Conservation (phyloP, 1,139 yeast species). For the Geotrichum bryndzae region DNA sequence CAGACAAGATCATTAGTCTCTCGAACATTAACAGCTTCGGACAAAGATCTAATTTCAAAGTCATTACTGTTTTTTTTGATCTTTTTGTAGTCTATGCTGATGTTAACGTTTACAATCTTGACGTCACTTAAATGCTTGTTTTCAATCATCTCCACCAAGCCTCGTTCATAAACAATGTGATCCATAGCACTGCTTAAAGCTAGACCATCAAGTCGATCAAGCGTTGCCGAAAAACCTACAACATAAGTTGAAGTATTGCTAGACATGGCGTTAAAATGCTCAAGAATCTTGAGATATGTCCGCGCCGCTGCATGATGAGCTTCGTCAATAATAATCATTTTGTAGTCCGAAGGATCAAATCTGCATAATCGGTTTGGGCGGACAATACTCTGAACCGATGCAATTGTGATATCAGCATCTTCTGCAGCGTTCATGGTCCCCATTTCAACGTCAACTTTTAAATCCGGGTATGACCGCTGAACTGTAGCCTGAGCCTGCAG, state of each 20-base stretch:
- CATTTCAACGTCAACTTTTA: conserved; percentile 69
- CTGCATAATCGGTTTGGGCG: conserved; percentile 44
- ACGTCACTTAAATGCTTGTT: conserved; percentile 69
- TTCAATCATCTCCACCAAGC: conserved; percentile 59
- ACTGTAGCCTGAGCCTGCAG: conserved; percentile 60
- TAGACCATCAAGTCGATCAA: conserved; percentile 59
- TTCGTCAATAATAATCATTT: conserved; percentile 78
- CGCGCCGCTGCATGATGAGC: conserved; percentile 87
- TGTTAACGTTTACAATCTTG: conserved; percentile 52
- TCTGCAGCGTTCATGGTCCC: conserved; percentile 41
- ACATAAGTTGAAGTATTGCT: conserved; percentile 46
- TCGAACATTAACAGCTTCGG: conserved; percentile 50
- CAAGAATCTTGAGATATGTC: conserved; percentile 55
- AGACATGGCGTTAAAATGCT: conserved; percentile 48
- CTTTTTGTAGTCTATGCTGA: conserved; percentile 36
- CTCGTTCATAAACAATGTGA: conserved; percentile 66
- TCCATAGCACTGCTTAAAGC: conserved; percentile 60
- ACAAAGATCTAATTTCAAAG: conserved; percentile 48
- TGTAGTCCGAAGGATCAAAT: conserved; percentile 54
- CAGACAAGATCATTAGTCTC: conserved; percentile 52
- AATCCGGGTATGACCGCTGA: conserved; percentile 43
- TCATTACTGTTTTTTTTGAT: conserved; percentile 43
- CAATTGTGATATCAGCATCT: conserved; percentile 62
- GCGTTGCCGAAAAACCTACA: conserved; percentile 85
- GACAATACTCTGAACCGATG: conserved; percentile 63